Percentiles rank a stretch among this genome's conserved stretches.
phyloP scores from a whole-genome alignment of 495 filamentous ascomycete species.

The Umbilicaria muhlenbergii region DNA sequence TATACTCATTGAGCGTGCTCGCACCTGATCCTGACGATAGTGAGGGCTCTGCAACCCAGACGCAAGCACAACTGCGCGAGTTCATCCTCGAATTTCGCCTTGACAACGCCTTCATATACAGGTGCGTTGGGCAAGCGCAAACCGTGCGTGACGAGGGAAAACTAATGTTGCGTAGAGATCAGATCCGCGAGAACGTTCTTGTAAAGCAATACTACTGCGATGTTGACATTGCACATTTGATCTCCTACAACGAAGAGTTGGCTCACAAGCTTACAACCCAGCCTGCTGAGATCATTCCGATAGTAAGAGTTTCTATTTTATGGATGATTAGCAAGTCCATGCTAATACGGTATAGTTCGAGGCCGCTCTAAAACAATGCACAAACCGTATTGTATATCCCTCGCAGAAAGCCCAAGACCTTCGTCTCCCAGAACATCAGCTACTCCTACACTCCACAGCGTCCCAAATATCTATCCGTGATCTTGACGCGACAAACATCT shows the following conservation, averaged over 20 bases:
- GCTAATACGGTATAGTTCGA: constrained; percentile 57
- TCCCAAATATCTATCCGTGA: constrained; percentile 88
- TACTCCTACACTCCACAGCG: constrained; percentile 85
- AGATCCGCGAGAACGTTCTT: constrained; percentile 88
- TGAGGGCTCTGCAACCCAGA: constrained; percentile 40
- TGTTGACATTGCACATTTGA: constrained; percentile 89
- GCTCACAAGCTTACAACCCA: constrained; percentile 83
- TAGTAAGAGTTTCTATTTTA: constrained; percentile 36
- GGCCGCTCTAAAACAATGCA: constrained; percentile 74
- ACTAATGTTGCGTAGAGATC: constrained; percentile 46
- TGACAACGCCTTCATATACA: constrained; percentile 92
- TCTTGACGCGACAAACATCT: constrained; percentile 83
- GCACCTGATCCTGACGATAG: constrained; percentile 45
- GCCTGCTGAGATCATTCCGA: constrained; percentile 80
- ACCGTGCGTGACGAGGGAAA: background rate
- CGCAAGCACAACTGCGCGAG: constrained; percentile 41
- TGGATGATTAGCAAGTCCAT: background rate
- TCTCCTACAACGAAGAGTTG: constrained; percentile 92
- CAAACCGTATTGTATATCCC: constrained; percentile 74
- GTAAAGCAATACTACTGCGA: constrained; percentile 94
- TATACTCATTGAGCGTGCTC: constrained; percentile 69
- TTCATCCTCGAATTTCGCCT: constrained; percentile 93
- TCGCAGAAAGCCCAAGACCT: constrained; percentile 50
- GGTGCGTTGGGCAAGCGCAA: constrained; percentile 32
- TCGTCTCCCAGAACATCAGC: constrained; percentile 76